These are phyloP conservation scores for Scheffersomyces segobiensis DNA, from an alignment of 1,139 yeast genomes.

Conservation along the genomic window DNA sequence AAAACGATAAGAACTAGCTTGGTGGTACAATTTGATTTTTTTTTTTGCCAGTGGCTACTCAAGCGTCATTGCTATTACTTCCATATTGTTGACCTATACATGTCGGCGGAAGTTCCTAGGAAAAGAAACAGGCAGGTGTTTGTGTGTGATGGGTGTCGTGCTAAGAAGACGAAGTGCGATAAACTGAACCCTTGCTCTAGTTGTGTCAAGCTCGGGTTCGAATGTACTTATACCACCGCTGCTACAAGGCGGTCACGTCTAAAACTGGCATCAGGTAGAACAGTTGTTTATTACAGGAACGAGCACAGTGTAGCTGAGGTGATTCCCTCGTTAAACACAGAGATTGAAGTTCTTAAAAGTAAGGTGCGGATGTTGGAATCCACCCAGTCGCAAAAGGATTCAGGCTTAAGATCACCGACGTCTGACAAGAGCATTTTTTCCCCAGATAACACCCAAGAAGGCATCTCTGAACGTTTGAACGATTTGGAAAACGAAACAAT, in stretches of 20 bases:
- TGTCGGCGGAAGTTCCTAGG: not conserved
- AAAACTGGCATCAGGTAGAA: not conserved
- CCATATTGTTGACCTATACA: not conserved
- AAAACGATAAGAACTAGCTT: not conserved
- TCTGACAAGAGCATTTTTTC: not conserved
- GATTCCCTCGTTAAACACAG: not conserved
- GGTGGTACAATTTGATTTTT: not conserved
- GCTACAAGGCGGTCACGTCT: not conserved
- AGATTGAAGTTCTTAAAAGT: not conserved
- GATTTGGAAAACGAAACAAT: conserved; percentile 5
- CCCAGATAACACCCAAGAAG: not conserved
- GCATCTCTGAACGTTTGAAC: not conserved
- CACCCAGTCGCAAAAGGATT: not conserved
- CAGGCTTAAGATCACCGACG: not conserved
- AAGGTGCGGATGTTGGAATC: not conserved
- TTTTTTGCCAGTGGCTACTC: not conserved
- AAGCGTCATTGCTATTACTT: not conserved
- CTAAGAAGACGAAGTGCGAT: not conserved
- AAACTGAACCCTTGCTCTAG: not conserved
- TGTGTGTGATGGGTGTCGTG: conserved; percentile 14
- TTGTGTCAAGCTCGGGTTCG: not conserved
- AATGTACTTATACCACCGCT: not conserved
- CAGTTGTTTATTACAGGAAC: not conserved
- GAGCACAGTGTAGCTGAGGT: not conserved
- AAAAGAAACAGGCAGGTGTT: conserved; percentile 15